phyloP scores from a whole-genome alignment of 139 green algal genomes.

The Chlorokybus atmophyticus region DNA sequence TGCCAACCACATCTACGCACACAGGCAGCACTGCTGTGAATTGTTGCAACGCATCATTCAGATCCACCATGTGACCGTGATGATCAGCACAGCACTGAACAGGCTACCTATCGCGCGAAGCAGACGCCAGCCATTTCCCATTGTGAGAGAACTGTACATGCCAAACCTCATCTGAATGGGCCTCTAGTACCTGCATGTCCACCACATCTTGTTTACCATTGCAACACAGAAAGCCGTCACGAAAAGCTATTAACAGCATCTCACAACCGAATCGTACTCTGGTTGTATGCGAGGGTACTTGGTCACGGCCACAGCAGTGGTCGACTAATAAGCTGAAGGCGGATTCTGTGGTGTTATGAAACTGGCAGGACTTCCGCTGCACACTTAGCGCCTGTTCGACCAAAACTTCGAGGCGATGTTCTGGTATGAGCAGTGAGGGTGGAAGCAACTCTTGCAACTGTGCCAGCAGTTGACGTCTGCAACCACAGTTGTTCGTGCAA shows the following conservation, averaged over 20 bases:
- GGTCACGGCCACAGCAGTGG: conserved; percentile 12
- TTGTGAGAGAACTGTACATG: conserved; percentile 70
- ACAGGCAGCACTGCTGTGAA: too few relatives aligned
- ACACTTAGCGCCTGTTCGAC: conserved; percentile 12
- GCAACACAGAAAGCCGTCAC: background rate
- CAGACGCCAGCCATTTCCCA: conserved; percentile 57
- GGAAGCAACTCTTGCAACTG: conserved; percentile 10
- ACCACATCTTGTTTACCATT: background rate
- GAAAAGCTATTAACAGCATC: background rate
- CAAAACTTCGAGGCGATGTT: conserved; percentile 5
- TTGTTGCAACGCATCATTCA: too few relatives aligned
- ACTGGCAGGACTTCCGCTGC: conserved; percentile 4
- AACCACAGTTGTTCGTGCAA: background rate
- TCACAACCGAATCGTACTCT: background rate
- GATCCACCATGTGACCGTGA: too few relatives aligned
- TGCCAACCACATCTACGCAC: too few relatives aligned
- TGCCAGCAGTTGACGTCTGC: conserved; percentile 3
- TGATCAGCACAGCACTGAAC: too few relatives aligned
- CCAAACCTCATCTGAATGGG: conserved; percentile 84
- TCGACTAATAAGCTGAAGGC: conserved; percentile 13
- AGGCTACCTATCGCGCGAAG: conserved; percentile 43
- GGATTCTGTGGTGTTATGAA: conserved; percentile 14
- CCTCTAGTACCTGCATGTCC: conserved; percentile 43
- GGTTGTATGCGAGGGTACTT: conserved; percentile 14
- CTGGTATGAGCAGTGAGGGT: conserved; percentile 9